These are phyloP conservation scores for Zarea fungicola DNA, from an alignment of 2,329 filamentous ascomycete genomes.

Conservation along the genomic window DNA sequence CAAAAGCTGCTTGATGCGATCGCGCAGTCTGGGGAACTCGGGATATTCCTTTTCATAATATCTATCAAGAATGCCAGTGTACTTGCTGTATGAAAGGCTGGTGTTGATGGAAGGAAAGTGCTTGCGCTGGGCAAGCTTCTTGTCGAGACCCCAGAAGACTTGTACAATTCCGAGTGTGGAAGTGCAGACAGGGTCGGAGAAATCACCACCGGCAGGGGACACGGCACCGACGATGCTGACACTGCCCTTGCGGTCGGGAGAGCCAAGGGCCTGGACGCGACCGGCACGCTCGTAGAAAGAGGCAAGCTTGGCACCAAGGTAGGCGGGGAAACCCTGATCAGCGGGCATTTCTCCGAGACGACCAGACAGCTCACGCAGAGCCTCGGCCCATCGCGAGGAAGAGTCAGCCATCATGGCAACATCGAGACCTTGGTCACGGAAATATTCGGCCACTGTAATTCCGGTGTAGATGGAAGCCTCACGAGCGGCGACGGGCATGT, in stretches of 20 bases:
- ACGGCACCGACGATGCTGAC: conserved; percentile 98
- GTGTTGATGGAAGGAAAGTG: conserved; percentile 99
- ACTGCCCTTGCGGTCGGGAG: conserved; percentile 81
- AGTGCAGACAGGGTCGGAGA: conserved; percentile 94
- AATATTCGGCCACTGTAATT: conserved; percentile 93
- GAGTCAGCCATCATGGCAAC: conserved; percentile 99
- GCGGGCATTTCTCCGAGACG: conserved; percentile 99
- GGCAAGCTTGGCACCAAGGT: conserved; percentile 91
- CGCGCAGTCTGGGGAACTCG: conserved; percentile 87
- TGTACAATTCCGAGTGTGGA: conserved; percentile 95
- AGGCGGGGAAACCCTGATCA: conserved; percentile 98
- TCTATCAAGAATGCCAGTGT: conserved; percentile 80
- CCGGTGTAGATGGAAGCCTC: conserved; percentile 98
- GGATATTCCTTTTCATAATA: conserved; percentile 92
- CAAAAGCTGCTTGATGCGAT: conserved; percentile 89
- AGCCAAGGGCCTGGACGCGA: conserved; percentile 77
- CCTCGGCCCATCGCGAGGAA: conserved; percentile 96
- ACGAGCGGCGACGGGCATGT: conserved; percentile 98
- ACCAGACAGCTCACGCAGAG: conserved; percentile 96
- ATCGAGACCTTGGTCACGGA: conserved; percentile 92
- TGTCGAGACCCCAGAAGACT: conserved; percentile 99
- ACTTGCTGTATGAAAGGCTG: conserved; percentile 91
- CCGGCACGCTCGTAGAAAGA: conserved; percentile 99
- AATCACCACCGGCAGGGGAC: conserved; percentile 96
- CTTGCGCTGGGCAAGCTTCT: conserved; percentile 98